Evolutionary conservation across 164 flowering plant genomes (phyloP), one percentile per base, ranked within the genome.

Genomic region (Cinnamomum micranthum): DNA sequence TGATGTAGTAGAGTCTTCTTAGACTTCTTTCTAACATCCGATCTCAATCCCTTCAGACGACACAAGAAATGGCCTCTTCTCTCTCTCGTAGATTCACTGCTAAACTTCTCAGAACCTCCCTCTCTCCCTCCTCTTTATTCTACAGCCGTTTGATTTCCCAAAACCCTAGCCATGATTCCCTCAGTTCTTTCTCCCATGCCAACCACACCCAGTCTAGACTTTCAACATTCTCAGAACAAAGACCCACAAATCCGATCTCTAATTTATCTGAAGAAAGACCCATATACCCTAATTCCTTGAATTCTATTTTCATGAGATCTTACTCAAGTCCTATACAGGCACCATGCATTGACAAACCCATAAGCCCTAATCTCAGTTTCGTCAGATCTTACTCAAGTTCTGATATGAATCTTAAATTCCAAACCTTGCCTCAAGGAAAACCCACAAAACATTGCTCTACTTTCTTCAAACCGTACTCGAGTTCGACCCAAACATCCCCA

Each of bases 51-150:
- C 12, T 41, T 41, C 67, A 2, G 20, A 14, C 28, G 27, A 52
- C 52, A 4, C 25, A n/a, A 72, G 50, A 70, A 74, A 78, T 78
- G 80, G 75, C 77, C 27, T 13, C 77, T 51, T 59, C 23, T 66
- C 25, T 71, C 59, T 67, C 81, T 69, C 75, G 75, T 55, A 71
- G 77, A 68, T 50, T 66, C 22, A 28, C 75, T 19, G 2, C 65
- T 11, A 75, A 27, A 15, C 69, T 71, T 23, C 35, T 70, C 1
- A 74, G 64, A 59, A 33, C 69, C 72, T 68, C 62, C 4, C 70
- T 52, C 41, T 55, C 77, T 70, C 24, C 74, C 12, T 13, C 63
- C 62, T 65, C 60, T 69, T 15, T 64, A 31, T 60, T 65, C n/a
- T 27, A 64, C 63, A 66, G 24, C 50, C 50, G 24, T 55, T 23